These are phyloP conservation scores for Boletus sp. DNA, from an alignment of 1,284 basidiomycete genomes.

Conservation along the genomic window DNA sequence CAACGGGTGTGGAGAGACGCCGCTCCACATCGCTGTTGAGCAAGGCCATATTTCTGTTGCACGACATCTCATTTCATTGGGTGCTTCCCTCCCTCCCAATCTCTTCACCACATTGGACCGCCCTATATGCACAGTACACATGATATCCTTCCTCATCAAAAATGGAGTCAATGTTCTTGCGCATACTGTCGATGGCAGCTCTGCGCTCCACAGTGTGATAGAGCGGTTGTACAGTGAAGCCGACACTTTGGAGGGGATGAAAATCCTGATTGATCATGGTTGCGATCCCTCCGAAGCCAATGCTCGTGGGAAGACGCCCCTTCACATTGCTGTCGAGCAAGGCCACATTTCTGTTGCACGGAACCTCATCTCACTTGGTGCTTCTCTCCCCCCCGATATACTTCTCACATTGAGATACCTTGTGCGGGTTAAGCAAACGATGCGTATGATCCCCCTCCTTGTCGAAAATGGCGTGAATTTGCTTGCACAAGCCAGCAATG, in stretches of 20 bases:
- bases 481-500: neutral
- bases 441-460: neutral
- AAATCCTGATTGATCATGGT: neutral
- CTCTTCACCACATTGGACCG: neutral
- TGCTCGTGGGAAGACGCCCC: neutral
- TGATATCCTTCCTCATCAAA: neutral
- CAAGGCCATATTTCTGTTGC: neutral
- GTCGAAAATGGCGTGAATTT: neutral
- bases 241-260: neutral
- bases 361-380: neutral
- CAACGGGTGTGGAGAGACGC: neutral
- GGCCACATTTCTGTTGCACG: neutral
- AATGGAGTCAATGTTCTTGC: neutral
- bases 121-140: no score
- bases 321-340: neutral
- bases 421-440: neutral
- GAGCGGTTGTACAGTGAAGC: no score
- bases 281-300: neutral
- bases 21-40: neutral
- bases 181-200: neutral
- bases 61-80: neutral
- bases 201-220: neutral
- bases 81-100: neutral
- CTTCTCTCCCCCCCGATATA: neutral
- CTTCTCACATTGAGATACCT: neutral